phyloP scores from a whole-genome alignment of 352 stramenopile genomes.

The Globisporangium nunn region DNA sequence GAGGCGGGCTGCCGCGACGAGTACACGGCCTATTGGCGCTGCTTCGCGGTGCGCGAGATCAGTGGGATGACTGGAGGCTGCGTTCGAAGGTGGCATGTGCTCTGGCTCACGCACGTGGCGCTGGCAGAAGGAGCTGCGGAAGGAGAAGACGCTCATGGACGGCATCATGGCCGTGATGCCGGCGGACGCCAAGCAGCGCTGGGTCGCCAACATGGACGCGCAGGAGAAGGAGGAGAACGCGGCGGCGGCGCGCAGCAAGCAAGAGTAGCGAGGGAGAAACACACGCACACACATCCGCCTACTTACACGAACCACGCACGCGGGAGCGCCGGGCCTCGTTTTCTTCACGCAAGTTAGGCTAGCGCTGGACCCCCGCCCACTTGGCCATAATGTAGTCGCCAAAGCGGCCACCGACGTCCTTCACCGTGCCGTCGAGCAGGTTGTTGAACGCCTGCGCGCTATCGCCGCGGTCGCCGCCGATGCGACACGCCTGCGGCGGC shows the following conservation, averaged over 20 bases:
- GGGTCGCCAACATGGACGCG: slow-evolving; percentile 12
- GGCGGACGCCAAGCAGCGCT: slow-evolving; percentile 45
- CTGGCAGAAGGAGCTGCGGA: slow-evolving; percentile 50
- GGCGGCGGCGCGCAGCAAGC: slow-evolving; percentile 3
- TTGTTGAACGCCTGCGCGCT: slow-evolving; percentile 55
- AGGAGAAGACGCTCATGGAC: slow-evolving; percentile 49
- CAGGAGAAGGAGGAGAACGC: background rate
- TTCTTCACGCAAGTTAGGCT: background rate
- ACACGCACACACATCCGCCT: background rate
- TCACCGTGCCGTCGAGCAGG: slow-evolving; percentile 56
- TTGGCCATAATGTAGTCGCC: slow-evolving; percentile 82
- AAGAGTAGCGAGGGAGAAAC: slow-evolving; percentile 5
- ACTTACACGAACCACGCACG: too few species aligned
- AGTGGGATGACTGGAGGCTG: background rate
- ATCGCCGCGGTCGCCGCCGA: slow-evolving; percentile 30
- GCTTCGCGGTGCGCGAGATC: slow-evolving; percentile 42
- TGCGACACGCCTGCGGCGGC: slow-evolving; percentile 18
- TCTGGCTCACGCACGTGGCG: background rate
- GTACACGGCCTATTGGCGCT: slow-evolving; percentile 73
- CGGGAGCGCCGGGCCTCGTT: too few species aligned
- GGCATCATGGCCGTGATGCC: slow-evolving; percentile 66
- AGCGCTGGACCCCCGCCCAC: slow-evolving; percentile 69
- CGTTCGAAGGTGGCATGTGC: background rate
- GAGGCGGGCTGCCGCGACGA: slow-evolving; percentile 70
- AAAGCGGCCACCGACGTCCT: slow-evolving; percentile 49